Evolutionary conservation across 2,329 filamentous ascomycete species (phyloP), one percentile per base, ranked within the genome.

Genomic region (Aureobasidium zeae): DNA sequence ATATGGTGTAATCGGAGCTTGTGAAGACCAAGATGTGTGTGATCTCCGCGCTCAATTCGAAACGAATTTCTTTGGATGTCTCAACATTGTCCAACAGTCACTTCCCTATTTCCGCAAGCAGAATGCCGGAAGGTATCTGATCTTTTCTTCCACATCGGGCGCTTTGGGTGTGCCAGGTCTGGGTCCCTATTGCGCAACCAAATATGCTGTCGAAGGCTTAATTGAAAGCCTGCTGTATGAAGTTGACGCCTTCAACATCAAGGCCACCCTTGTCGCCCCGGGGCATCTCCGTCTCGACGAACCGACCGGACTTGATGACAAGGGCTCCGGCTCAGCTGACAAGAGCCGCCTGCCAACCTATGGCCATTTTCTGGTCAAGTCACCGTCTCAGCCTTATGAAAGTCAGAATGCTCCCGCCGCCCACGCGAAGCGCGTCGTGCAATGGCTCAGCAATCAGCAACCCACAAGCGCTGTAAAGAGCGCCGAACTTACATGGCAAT

Each of bases 161-260:
- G 86, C 89, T 0, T 73, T 95, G n/a, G 91, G 89, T 2, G 86
- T 96, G 0, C 91, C 91, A 0, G 91, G 91, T 0, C 66, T 96
- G 5, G 89, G 89, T 0, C 89, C 89, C 0, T 96, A 94, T 59
- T 96, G 89, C 63, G 91, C 91, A 1, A 94, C 87, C 12, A 98
- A 96, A 62, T 96, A 95, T 63, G 91, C 91, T 0, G 86, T 94
- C 3, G 91, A 98, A 60, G 91, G 89, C 0, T 69, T 98, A 43
- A 87, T 96, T 53, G 91, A 98, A 63, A 88, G 86, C 12, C 89
- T 98, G 84, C 73, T 95, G 12, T 96, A 96, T 63, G 91, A 98
- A 61, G 81, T 94, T 26, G 88, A 95, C 51, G 69, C 72, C 0
- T 95, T 94, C 65, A 89, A 91, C 58, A 83, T 96, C 62, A 94